Evolutionary conservation across 2,329 filamentous ascomycete genomes (phyloP), one percentile per base, ranked within the genome.

Genomic region (Podosphaera xanthii): DNA sequence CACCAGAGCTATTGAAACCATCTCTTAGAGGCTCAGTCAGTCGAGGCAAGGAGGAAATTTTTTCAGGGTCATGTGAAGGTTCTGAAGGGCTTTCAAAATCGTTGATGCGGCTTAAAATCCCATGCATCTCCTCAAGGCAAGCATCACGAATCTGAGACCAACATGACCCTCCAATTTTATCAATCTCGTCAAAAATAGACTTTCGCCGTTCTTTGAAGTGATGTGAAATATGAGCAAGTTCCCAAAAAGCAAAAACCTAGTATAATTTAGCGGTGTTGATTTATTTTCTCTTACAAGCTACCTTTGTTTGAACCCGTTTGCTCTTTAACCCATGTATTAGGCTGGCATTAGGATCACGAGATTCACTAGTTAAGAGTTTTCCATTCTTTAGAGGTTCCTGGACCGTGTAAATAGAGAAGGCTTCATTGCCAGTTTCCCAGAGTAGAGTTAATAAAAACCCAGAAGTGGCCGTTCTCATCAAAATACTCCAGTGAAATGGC

Each of bases 321-420:
- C 84, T 84, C 69, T 83, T 90, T 53, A 97, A 71, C 0, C 91
- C 91, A 60, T 83, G 88, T 56, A 97, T 70, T 35, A 97, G 75
- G 68, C 87, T 95, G 42, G 88, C 89, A 67, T 95, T 97, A 0
- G 91, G 87, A 70, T 96, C 90, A 67, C 87, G 92, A 14, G 88
- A 87, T 64, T 91, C 86, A 22, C 79, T 78, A 0, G 88, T 95
- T 59, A 97, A 77, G 3, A 90, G 89, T 66, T 83, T 79, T n/a
- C 79, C 83, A 64, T 86, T 86, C 73, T 94, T 95, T 59, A 94
- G 69, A 0, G 91, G 91, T 65, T 86, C 81, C 69, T 85, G 83
- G 34, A 83, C 81, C 67, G 95, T 80, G 70, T 88, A 89, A n/a
- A 83, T 72, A 4, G 84, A 84, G 69, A 96, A 95, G 34, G 86